Evolutionary conservation across 257 asterid genomes (phyloP), one percentile per base, ranked within the genome.

Genomic region (Agastache rugosa): DNA sequence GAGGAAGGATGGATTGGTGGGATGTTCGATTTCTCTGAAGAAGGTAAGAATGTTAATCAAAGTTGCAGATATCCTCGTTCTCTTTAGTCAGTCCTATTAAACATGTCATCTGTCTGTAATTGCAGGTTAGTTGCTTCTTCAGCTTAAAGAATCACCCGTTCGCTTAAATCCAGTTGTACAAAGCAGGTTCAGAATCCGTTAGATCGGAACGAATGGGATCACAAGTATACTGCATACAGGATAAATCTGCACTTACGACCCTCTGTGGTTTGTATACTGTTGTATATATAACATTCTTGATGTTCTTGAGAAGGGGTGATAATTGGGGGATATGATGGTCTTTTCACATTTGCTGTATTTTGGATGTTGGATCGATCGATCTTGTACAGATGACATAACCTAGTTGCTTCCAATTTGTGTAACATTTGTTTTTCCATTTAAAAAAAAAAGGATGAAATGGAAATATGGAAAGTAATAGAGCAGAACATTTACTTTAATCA

Each of bases 1-100:
- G 90, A 85, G 42, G 89, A 86, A 78, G 91, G 88, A 8, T 87
- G 91, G 91, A 80, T 79, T 29, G 88, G 89, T 77, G 92, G 87
- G 54, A 82, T 87, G 88, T 87, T 87, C 54, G 89, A 87, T 83
- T 87, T 87, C 78, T 87, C 91, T 11, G 92, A 87, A 77, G 82
- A 87, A 79, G 92, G 89, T 87, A 73, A 8, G 55, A 42, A 19
- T 47, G 27, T 27, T 8, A 48, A 74, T n/a, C 56, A 12, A 62
- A 31, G 45, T 29, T 23, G 41, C 61, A 10, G 48, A 22, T 48
- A 37, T 71, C 53, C 62, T 12, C 29, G 23, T 60, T 35, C 69
- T 73, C 53, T 9, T 74, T 37, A 37, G 44, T 69, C 66, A 8
- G 20, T 29, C 25, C 14, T 6, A 15, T 5, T 15, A 47, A 47